These are phyloP conservation scores for Colletotrichum tamarilloi DNA, from an alignment of 2,329 filamentous ascomycete species.

Conservation along the genomic window DNA sequence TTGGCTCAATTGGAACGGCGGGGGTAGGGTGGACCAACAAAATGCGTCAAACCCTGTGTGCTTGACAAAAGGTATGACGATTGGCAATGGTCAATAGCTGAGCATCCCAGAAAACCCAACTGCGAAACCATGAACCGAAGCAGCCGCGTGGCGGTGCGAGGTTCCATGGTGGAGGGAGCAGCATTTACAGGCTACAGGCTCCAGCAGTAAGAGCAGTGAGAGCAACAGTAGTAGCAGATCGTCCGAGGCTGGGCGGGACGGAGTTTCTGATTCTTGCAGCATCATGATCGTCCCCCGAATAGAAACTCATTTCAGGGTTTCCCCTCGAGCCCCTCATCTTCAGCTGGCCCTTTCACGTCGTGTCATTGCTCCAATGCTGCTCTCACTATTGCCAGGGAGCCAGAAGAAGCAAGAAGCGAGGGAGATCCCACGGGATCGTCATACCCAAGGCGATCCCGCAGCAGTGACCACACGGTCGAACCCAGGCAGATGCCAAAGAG, in stretches of 20 bases:
- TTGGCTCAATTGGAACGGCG: background rate
- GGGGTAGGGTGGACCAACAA: background rate
- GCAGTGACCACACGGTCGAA: background rate
- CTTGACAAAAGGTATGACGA: background rate
- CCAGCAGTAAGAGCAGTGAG: background rate
- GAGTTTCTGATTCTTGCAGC: slow-evolving; percentile 21
- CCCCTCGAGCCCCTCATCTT: slow-evolving; percentile 34
- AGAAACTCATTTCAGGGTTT: slow-evolving; percentile 28
- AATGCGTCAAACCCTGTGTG: background rate
- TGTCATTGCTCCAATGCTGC: background rate
- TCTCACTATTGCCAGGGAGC: slow-evolving; percentile 11
- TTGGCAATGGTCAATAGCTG: background rate
- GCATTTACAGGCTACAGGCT: background rate
- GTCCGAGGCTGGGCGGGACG: slow-evolving; percentile 5
- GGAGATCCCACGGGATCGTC: slow-evolving; percentile 34
- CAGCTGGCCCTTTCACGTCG: slow-evolving; percentile 8
- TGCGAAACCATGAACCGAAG: slow-evolving; percentile 21
- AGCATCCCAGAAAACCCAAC: background rate
- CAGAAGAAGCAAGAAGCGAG: slow-evolving; percentile 22
- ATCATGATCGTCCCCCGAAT: slow-evolving; percentile 27
- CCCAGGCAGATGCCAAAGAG: background rate
- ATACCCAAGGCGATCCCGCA: slow-evolving; percentile 26
- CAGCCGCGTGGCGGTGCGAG: slow-evolving; percentile 16
- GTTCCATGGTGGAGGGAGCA: background rate
- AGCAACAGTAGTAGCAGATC: slow-evolving; percentile 7